These are phyloP conservation scores for Phytopythium ostracodes DNA, from an alignment of 352 stramenopile species.

Conservation along the genomic window DNA sequence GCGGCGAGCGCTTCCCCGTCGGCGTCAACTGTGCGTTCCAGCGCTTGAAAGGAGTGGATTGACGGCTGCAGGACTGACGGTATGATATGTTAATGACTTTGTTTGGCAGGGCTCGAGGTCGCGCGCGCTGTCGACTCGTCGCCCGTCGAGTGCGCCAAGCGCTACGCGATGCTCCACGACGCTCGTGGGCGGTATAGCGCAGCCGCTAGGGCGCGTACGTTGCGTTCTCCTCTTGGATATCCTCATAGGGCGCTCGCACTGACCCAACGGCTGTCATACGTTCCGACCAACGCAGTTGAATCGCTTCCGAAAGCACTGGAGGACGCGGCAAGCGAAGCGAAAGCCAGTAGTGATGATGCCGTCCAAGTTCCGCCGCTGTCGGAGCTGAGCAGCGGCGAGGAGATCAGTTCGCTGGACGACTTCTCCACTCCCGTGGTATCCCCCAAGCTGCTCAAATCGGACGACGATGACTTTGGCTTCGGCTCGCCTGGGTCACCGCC, in stretches of 20 bases:
- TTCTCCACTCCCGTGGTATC: slow-evolving; percentile 61
- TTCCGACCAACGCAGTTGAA: background rate
- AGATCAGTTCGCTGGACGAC: slow-evolving; percentile 43
- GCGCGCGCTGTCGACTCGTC: slow-evolving; percentile 47
- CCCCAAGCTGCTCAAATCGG: slow-evolving; percentile 49
- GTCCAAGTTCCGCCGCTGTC: slow-evolving; percentile 21
- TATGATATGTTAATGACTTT: background rate
- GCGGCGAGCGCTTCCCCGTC: slow-evolving; percentile 74
- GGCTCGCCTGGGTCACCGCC: slow-evolving; percentile 55
- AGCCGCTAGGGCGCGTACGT: slow-evolving; percentile 8
- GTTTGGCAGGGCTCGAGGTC: slow-evolving; percentile 59
- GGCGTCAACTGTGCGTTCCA: slow-evolving; percentile 73
- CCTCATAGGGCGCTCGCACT: too few species aligned
- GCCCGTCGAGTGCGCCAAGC: slow-evolving; percentile 78
- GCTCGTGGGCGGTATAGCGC: slow-evolving; percentile 30
- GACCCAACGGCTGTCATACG: background rate
- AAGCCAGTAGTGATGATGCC: slow-evolving; percentile 25
- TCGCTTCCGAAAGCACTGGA: slow-evolving; percentile 13
- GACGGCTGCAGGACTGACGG: slow-evolving; percentile 5
- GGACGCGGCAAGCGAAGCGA: slow-evolving; percentile 11
- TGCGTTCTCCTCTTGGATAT: background rate
- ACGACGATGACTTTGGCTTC: slow-evolving; percentile 44
- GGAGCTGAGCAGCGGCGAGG: slow-evolving; percentile 39
- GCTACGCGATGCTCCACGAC: slow-evolving; percentile 67
- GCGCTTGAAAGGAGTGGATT: background rate